Evolutionary conservation across 1,139 yeast genomes (phyloP), one percentile per base, ranked within the genome.

Genomic region (Tardiomyces depauwii): DNA sequence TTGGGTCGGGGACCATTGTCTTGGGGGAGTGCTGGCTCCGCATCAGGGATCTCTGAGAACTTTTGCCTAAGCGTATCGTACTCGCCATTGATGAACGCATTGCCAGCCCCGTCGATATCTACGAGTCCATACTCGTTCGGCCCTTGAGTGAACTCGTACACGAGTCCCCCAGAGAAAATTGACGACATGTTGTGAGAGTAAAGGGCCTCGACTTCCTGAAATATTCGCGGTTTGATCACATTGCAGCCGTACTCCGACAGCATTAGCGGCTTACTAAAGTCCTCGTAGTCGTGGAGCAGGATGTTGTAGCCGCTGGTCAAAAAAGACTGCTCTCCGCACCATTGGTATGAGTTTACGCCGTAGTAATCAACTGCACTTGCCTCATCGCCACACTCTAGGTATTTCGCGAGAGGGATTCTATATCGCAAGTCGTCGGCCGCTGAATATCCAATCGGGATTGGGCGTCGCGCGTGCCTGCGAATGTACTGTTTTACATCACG

Each of bases 401-500:
- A 89, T 57, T 81, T 82, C 64, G 87, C 84, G 52, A 91, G 78
- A 38, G 87, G 85, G 47, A 75, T 67, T 63, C 96, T 77, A 54
- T 82, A 75, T 27, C 73, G 74, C 48, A 69, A 69, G 57, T 82
- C 94, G 64, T 88, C 95, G 44, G 94, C 95, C 41, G 96, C 91
- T 12, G 95, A 83, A 65, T 88, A 89, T 44, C 96, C 97, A 40
- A 89, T 93, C 2, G 95, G 96, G 49, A 88, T 82, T 11, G 72
- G 62, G 64, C 96, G 78, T 60, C 82, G 76, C 21, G 80, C 69
- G 55, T 83, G 78, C 47, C 74, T 70, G 14, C 73, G 67, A 52
- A 89, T 86, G 64, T 89, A 88, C 55, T 78, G 77, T 67, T 86
- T 88, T 73, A 84, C 81, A 64, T 89, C 97, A 65, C 97, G 81